Evolutionary conservation across 495 filamentous ascomycete species (phyloP), one percentile per base, ranked within the genome.

Genomic region (Aspergillus funiculosus): DNA sequence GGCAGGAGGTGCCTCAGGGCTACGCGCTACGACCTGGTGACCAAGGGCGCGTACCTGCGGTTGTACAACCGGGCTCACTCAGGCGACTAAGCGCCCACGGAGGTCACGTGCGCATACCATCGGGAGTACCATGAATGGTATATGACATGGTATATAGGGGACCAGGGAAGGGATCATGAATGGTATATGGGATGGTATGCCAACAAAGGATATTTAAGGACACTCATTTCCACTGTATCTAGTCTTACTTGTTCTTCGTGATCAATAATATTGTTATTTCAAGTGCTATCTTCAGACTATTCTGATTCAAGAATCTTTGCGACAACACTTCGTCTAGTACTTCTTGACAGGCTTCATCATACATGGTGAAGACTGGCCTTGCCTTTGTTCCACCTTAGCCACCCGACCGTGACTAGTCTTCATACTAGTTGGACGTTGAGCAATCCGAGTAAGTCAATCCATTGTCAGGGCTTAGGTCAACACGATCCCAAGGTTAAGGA

Each of bases 281-380:
- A 30, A 30, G 28, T 30, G 4, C 28, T 30, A 30, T 13, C 25
- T 30, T 30, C 28, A 30, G 28, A 4, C 8, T 10, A 30, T 30
- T 30, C 28, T 30, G 14, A 30, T 30, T 11, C 28, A 30, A 30
- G 28, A 30, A 9, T 30, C 28, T 30, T 30, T 30, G 28, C 28
- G 28, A 30, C 28, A 30, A 30, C 28, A 30, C 28, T 30, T 30
- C 28, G 28, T 30, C 28, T 30, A 30, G 28, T 30, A 30, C 28
- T 30, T 30, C 28, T 30, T 30, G 28, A 30, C 28, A 30, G 28
- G 28, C 28, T 30, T 30, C 28, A 30, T 30, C 28, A 30, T 30
- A 30, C 9, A 13, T 30, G 28, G 28, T 30, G 28, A 30, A 30
- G 28, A 30, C 28, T 30, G 28, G 28, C 28, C 28, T 30, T 30